Conservation (phyloP, 164 flowering plant genomes). For the Umbilicus rupestris region DNA sequence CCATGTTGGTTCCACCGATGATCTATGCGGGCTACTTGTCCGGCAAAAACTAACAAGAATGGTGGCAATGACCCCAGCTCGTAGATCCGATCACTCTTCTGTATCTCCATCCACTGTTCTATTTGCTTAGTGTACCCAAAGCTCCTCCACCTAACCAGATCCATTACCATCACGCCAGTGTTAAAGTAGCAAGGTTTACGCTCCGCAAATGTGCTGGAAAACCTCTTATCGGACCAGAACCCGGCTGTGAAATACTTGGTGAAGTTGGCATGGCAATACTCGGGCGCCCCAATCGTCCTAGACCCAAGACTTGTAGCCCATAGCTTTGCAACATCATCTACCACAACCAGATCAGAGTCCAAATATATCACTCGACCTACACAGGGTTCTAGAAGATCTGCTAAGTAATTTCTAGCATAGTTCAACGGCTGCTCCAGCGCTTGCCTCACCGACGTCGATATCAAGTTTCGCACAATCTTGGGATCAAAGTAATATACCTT, state of each 20-base stretch:
- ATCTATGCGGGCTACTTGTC: conserved; percentile 86
- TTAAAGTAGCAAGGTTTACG: conserved; percentile 88
- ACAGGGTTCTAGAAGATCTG: conserved; percentile 62
- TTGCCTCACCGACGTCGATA: conserved; percentile 71
- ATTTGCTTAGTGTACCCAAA: conserved; percentile 63
- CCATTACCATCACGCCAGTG: conserved; percentile 97
- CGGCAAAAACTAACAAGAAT: conserved; percentile 78
- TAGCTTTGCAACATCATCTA: conserved; percentile 69
- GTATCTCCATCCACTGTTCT: conserved; percentile 95
- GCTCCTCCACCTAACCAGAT: conserved; percentile 73
- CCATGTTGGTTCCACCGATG: conserved; percentile 99
- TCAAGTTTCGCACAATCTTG: conserved; percentile 39
- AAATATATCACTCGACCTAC: conserved; percentile 61
- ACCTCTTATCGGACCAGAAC: conserved; percentile 49
- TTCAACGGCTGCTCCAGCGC: conserved; percentile 86
- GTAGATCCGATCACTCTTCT: conserved; percentile 74
- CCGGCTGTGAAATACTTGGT: conserved; percentile 61
- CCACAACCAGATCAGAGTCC: conserved; percentile 79
- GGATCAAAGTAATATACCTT: conserved; percentile 39
- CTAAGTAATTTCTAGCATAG: conserved; percentile 78
- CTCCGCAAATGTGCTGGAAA: conserved; percentile 37
- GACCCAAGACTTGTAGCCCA: conserved; percentile 53
- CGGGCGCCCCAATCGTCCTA: conserved; percentile 79
- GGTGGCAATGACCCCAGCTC: conserved; percentile 96
- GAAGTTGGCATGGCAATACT: conserved; percentile 89